Percentiles rank a stretch among this genome's conserved stretches.
These are phyloP conservation scores for Leccinum olivaceopallidum DNA, from an alignment of 768 basidiomycete species.

Conservation along the genomic window DNA sequence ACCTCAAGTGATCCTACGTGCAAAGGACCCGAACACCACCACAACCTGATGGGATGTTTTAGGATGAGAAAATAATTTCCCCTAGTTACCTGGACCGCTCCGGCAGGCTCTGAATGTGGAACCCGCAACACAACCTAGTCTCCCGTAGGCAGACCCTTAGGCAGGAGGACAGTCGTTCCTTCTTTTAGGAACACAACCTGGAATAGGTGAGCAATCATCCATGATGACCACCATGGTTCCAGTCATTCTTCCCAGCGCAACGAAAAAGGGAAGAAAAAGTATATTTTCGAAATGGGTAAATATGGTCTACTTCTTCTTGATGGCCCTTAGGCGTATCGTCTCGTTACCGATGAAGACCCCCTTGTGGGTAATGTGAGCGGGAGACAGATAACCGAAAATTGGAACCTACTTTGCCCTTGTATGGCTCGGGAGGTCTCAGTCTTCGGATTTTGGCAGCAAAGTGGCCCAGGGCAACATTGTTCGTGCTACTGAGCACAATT, in stretches of 20 bases:
- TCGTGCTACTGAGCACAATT: conserved; percentile 77
- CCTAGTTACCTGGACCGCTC: no score
- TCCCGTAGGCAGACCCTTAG: no score
- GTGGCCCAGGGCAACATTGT: conserved; percentile 85
- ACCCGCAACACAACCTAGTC: not conserved
- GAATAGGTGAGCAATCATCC: not conserved
- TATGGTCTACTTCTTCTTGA: conserved; percentile 87
- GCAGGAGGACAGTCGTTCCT: no score
- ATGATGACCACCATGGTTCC: not conserved
- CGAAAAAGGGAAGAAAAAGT: not conserved
- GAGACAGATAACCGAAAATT: not conserved
- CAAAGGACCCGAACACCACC: not conserved
- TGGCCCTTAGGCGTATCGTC: conserved; percentile 84
- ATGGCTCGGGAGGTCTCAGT: conserved; percentile 91
- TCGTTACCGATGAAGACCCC: conserved; percentile 95
- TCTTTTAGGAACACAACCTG: no score
- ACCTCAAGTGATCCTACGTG: not conserved
- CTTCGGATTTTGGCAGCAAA: conserved; percentile 86
- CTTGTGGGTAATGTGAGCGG: conserved; percentile 40
- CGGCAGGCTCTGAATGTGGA: not conserved
- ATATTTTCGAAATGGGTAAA: conserved; percentile 6
- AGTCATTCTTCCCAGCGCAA: not conserved
- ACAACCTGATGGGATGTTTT: not conserved
- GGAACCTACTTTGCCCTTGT: conserved; percentile 89
- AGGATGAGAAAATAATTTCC: not conserved